A percentile compares a stretch with the other conserved stretches of the same genome.
phyloP scores from a whole-genome alignment of 768 basidiomycete species.

The Suillus lakei region DNA sequence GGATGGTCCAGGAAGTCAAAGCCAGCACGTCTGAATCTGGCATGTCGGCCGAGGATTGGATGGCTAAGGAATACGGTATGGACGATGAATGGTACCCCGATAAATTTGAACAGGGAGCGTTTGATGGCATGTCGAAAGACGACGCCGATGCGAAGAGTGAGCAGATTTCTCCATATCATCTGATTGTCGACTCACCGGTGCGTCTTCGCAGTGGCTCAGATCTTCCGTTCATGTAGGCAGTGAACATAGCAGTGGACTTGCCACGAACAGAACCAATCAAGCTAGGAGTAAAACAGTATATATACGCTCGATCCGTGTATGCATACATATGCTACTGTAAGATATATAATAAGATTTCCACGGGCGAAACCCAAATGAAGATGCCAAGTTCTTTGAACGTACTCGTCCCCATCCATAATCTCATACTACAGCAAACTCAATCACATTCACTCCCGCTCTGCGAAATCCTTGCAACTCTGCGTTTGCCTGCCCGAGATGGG shows the following conservation, averaged over 20 bases:
- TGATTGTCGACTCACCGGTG: not conserved
- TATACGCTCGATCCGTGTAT: not conserved
- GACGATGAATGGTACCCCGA: not conserved
- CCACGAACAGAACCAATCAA: not conserved
- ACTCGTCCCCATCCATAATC: no score
- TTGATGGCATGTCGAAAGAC: not conserved
- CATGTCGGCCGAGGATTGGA: not conserved
- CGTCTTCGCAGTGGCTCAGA: not conserved
- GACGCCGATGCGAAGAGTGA: slow-evolving; percentile 3
- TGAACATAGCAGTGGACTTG: no score
- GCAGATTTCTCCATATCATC: not conserved
- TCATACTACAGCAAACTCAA: slow-evolving; percentile 3
- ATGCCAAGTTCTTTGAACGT: not conserved
- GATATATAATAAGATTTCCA: not conserved
- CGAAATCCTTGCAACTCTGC: not conserved
- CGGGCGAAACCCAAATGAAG: not conserved
- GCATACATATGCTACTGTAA: not conserved
- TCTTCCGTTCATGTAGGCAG: not conserved
- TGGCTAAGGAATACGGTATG: not conserved
- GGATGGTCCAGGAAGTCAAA: not conserved
- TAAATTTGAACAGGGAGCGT: not conserved
- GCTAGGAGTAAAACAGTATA: not conserved
- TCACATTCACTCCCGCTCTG: slow-evolving; percentile 32
- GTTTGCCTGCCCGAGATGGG: not conserved
- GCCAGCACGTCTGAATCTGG: not conserved